Base-by-base conservation (phyloP, 768 basidiomycete species). In the Chalciporus chontae region DNA sequence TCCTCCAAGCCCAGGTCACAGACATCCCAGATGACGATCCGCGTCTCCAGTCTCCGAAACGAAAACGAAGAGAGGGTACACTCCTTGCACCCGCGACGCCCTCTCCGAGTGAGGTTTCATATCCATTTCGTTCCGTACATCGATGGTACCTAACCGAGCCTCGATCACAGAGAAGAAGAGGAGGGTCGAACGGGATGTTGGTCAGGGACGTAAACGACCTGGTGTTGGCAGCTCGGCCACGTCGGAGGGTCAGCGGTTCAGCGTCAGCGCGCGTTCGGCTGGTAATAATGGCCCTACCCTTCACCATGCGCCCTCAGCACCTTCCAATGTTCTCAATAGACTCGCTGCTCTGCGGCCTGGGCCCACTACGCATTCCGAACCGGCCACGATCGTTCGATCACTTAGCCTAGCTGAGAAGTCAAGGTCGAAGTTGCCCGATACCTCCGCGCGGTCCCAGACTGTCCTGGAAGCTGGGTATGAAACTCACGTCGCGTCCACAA, bases 31-130 rank as follows among this genome's bases (percentile, higher is more conserved):
- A 57, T 41, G 27, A 56, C 43, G 38, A 49, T 45, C 48, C 45
- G 42, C 37, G 52, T 24, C 69, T 69, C 3, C 59, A 57, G 18
- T 74, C 78, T 6, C 77, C 78, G 8, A 80, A 81, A 63, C 71
- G 77, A 52, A 82, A 77, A 64, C 67, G 67, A 39, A 55, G 56
- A 10, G 69, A 74, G 8, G 52, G 70, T 3, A 63, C 67, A 3
- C 59, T 78, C 13, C 57, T 77, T 0, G 77, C 71, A 1, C 78
- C 77, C 8, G 66, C 70, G 1, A 81, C 77, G 1, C 87, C 87
- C 8, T 86, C 87, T 31, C 84, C 83, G 4, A 85, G 85, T 87
- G 55, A 64, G 76, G 29, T 11, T 31, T 31, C 29, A 31, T 31
- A 31, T 31, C 65, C n/a, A 37, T 29, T n/a, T 17, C 19, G 17